Conservation (phyloP, 169 alveolate genomes). For the Plasmodium ovale region DNA sequence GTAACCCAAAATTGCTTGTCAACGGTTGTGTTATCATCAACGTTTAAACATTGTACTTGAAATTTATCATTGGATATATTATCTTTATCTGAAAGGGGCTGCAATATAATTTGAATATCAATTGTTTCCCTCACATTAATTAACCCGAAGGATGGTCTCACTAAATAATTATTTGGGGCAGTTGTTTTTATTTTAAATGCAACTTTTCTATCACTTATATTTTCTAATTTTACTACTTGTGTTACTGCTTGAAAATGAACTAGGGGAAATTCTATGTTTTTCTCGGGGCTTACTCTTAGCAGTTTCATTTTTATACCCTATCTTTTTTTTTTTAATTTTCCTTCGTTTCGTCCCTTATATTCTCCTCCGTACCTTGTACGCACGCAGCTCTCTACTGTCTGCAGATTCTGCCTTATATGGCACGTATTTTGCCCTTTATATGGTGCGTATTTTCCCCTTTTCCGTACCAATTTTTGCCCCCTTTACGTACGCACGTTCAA, state of each 20-base stretch:
- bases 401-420: too few species aligned
- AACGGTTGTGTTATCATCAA: slow-evolving; percentile 84
- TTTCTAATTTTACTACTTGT: slow-evolving; percentile 86
- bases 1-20: slow-evolving; percentile 90
- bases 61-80: slow-evolving; percentile 87
- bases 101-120: slow-evolving; percentile 89
- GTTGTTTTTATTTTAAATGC: slow-evolving; percentile 92
- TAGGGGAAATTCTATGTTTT: slow-evolving; percentile 90
- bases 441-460: too few species aligned
- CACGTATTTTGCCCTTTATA: too few species aligned
- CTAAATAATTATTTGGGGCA: slow-evolving; percentile 91
- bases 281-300: slow-evolving; percentile 88
- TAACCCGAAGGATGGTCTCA: slow-evolving; percentile 89
- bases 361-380: too few species aligned
- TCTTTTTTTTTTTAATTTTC: not conserved
- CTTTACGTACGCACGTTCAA: too few species aligned
- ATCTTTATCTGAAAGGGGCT: slow-evolving; percentile 89
- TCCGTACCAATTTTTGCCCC: too few species aligned
- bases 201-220: slow-evolving; percentile 85
- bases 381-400: too few species aligned
- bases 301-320: slow-evolving; percentile 73
- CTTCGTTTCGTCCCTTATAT: too few species aligned
- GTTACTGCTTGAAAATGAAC: slow-evolving; percentile 89
- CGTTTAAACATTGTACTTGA: slow-evolving; percentile 86
- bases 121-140: slow-evolving; percentile 86